Base-by-base conservation (phyloP, 2,329 filamentous ascomycete species). In the Beauveria scarabaeidicola region DNA sequence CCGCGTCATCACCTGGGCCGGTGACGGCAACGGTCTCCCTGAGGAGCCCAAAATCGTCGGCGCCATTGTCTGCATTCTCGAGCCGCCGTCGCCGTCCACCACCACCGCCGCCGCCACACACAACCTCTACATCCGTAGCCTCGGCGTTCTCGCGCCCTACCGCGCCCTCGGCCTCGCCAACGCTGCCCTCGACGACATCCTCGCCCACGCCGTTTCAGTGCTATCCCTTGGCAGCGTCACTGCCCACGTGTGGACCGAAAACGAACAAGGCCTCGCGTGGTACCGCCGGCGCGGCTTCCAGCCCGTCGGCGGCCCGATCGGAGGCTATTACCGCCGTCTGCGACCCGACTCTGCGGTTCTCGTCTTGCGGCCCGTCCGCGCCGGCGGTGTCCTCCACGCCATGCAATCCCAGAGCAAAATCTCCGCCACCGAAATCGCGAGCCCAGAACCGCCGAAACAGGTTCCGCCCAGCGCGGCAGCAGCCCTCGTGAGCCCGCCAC, bases 211-310 rank as follows among this genome's bases (percentile, higher is more conserved):
- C 4, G n/a, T 59, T 71, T 72, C 23, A 72, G 74, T 71, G 2
- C 3, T 40, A 9, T 2, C 29, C 17, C 32, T 48, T 38, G 65
- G 64, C 40, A 66, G 75, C 47, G 73, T 86, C 17, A 87, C 83
- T 64, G 85, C 85, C 5, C 85, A 88, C 69, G 85, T 88, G 17
- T 88, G 85, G 85, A 85, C 84, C 11, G 78, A 84, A 61, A 87
- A 87, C 68, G 77, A 80, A 2, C 84, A 87, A 21, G 85, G 79
- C 0, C 70, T 87, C 62, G 75, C 75, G 60, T 88, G 85, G 85
- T 88, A 88, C 71, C 66, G 74, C 36, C 75, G 76, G 25, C 77
- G 82, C 10, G 82, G 83, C 3, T 88, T 88, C 68, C 66, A 68
- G 61, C 74, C 75, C 54, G 74, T 78, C 52, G 76, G 74, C 15